Conservation (phyloP, 352 stramenopile genomes). For the Pythium apleroticum region DNA sequence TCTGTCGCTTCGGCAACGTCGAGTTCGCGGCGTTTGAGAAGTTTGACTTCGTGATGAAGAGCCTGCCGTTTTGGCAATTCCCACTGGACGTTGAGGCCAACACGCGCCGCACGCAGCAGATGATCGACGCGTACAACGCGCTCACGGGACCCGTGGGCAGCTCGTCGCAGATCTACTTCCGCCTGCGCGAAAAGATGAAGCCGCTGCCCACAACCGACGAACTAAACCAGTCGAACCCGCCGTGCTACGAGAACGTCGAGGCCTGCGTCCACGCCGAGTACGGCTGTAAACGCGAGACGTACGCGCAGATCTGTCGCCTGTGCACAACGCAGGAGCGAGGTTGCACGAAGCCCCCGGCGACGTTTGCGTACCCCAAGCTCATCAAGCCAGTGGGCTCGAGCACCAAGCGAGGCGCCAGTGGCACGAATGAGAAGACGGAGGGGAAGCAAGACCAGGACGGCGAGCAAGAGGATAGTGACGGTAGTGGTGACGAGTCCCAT, state of each 20-base stretch:
- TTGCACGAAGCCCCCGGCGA: conserved; percentile 6
- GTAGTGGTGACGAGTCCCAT: not conserved
- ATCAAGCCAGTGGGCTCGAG: conserved; percentile 11
- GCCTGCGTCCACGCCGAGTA: conserved; percentile 5
- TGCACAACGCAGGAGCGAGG: conserved; percentile 10
- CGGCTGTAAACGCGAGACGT: conserved; percentile 26
- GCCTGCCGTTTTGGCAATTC: conserved; percentile 34
- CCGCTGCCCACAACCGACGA: conserved; percentile 27
- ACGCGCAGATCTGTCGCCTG: conserved; percentile 30
- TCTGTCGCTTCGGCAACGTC: conserved; percentile 27
- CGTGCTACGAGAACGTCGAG: conserved; percentile 33
- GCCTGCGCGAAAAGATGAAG: conserved; percentile 16
- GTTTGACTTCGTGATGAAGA: conserved; percentile 11
- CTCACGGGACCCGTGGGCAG: conserved; percentile 4
- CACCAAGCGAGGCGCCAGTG: not conserved
- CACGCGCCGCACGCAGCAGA: conserved; percentile 12
- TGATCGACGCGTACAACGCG: conserved; percentile 29
- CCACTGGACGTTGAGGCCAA: conserved; percentile 27
- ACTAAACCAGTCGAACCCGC: conserved; percentile 28
- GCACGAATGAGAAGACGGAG: not conserved
- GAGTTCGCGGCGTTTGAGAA: conserved; percentile 27
- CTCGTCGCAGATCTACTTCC: conserved; percentile 22
- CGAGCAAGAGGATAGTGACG: not conserved
- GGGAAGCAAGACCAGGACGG: not conserved
- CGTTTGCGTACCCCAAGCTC: conserved; percentile 25